These are phyloP conservation scores for Athelia sp. DNA, from an alignment of 1,284 basidiomycete genomes.

Conservation along the genomic window DNA sequence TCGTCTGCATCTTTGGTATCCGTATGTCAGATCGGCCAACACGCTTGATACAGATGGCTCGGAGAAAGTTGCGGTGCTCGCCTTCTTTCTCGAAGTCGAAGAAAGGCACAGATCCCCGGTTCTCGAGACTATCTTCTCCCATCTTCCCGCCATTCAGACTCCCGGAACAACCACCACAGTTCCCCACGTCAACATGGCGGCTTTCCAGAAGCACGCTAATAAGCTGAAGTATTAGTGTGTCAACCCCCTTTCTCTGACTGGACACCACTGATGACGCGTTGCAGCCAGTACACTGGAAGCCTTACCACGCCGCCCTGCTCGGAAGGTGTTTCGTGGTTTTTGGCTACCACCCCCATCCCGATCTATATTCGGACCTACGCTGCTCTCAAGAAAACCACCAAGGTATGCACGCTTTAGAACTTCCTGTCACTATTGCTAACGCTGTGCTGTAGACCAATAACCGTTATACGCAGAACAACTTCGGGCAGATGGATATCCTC, in stretches of 20 bases:
- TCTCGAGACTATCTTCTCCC: neutral
- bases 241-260: neutral
- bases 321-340: neutral
- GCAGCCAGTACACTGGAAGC: slow-evolving; percentile 1
- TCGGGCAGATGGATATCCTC: neutral
- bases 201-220: neutral
- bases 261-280: neutral
- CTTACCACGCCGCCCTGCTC: neutral
- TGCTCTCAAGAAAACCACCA: neutral
- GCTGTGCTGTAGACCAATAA: neutral
- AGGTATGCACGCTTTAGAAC: neutral
- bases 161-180: neutral
- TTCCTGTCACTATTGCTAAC: neutral
- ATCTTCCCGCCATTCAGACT: neutral
- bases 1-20: neutral
- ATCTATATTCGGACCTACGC: neutral
- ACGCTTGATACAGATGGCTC: neutral
- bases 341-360: neutral
- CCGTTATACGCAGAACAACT: neutral
- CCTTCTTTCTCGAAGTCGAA: neutral
- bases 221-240: neutral
- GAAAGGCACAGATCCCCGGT: neutral
- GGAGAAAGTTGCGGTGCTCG: neutral
- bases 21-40: neutral
- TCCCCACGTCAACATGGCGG: neutral